Base-by-base conservation (phyloP, 208 protist genomes). In the Leishmania arabica region DNA sequence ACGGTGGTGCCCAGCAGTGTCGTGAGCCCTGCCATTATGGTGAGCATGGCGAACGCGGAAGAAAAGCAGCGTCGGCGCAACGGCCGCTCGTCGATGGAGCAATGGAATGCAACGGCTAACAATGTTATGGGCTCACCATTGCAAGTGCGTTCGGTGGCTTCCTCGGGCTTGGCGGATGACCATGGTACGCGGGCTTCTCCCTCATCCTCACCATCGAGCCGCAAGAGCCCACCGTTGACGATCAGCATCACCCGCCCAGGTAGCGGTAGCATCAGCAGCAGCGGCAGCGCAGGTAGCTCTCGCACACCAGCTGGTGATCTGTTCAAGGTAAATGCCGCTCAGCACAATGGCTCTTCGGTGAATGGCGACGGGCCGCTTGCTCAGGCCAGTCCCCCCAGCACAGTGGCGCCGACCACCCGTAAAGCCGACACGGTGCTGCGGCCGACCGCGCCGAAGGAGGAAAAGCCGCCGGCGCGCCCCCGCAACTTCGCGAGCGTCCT, bases 381-480 rank as follows among this genome's bases (percentile, higher is more conserved):
- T 31, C 54, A 34, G 54, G 34, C 19, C 54, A 66, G 74, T 21
- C 27, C 31, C 37, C 64, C 56, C 45, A 42, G 42, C n/a, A 7
- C 58, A 66, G 74, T 24, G 13, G 56, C 6, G 53, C 31, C 68
- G 45, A 75, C 6, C n/a, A 21, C 40, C 47, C 65, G 53, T 19
- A 53, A 56, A 45, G 66, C 42, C 4, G 70, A 72, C 15, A 49
- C 54, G 21, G 64, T 81, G 60, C 68, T 91, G 53, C 85, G 83
- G 72, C 88, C 88, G 70, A 89, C 88, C 13, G 88, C 83, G 19
- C 88, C 88, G n/a, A 91, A 87, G 79, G 82, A 85, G 40, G 88
- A 89, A 69, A 91, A 88, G 58, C 88, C 88, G 6, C 47, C 77
- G 24, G 78, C 73, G 19, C 88, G 88, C 17, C 84, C 88, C 15